Conservation (phyloP, 331 rosid genomes). For the Saraca asoca region DNA sequence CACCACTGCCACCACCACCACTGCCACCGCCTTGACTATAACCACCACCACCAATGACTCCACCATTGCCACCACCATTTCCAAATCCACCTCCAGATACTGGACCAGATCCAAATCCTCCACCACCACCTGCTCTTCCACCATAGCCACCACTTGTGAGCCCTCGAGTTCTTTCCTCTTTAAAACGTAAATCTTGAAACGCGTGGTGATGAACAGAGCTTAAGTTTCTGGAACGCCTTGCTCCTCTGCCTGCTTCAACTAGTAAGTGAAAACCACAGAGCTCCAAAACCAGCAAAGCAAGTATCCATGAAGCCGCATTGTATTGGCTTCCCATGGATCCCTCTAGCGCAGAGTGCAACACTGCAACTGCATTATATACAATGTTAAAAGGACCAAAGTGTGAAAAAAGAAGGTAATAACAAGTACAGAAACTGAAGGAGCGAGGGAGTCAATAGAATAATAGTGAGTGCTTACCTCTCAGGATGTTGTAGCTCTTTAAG, state of each 20-base stretch:
- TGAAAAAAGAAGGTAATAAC: too few species aligned
- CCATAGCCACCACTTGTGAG: conserved; percentile 1
- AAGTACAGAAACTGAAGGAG: too few species aligned
- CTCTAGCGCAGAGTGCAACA: not conserved
- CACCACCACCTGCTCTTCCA: not conserved
- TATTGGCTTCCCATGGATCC: conserved; percentile 34
- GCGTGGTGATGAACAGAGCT: not conserved
- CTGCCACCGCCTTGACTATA: not conserved
- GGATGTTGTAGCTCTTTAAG: too few species aligned
- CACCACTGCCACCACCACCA: conserved; percentile 9
- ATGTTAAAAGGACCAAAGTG: too few species aligned
- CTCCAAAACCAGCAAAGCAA: conserved; percentile 35
- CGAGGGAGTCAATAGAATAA: too few species aligned
- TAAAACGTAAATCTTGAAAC: too few species aligned
- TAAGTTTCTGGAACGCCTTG: conserved; percentile 12
- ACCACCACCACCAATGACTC: not conserved
- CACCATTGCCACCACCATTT: not conserved
- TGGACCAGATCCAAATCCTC: conserved; percentile 2
- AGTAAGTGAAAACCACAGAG: conserved; percentile 5
- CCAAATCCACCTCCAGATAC: conserved; percentile 30
- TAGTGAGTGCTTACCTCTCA: too few species aligned
- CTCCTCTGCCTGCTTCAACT: conserved; percentile 40
- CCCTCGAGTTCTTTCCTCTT: not conserved
- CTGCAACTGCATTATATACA: too few species aligned
- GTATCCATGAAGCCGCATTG: conserved; percentile 28